Base-by-base conservation (phyloP, 345 rosid species). In the Bruguiera gymnorhiza region DNA sequence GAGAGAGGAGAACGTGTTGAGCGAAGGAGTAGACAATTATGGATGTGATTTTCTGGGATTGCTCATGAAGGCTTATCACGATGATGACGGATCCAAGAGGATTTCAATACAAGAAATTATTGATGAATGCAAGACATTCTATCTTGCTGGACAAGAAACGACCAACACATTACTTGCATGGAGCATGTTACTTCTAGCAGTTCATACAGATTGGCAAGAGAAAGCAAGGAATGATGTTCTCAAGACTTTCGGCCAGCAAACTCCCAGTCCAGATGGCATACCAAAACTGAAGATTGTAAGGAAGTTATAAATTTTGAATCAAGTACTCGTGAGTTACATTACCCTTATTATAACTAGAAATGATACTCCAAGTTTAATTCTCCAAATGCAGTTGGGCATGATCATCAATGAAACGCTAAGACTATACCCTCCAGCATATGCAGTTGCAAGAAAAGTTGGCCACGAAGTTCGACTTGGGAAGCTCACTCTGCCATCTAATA, bases 171-270 rank as follows among this genome's bases (percentile, higher is more conserved):
- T 67, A 65, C 75, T 80, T 30, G 29, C 69, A 3, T 80, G 83
- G 83, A 54, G 56, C 23, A 21, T 76, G 2, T 56, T 80, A 21
- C 73, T 80, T 66, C 65, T 85, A 9, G 70, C 83, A 34, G 8
- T 75, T n/a, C 77, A 83, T 56, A 6, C 61, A 1, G 82, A 85
- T 24, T 83, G 88, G 85, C 88, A 85, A 73, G 82, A 79, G 13
- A 73, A 79, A 74, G 82, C 65, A 8, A 81, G 85, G 61, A 60
- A 43, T 20, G 85, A 84, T 37, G 79, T 77, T 31, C 23, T 75
- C 8, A 52, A 75, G 8, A 18, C 58, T 4, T 75, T 79, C 23
- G 85, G 77, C 43, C 50, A 63, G 29, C 65, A 50, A 53, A 80
- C 62, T 50, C 86, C 83, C 10, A 34, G 37, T 53, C 21, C 30